Evolutionary conservation across 345 rosid genomes (phyloP).

Genomic region (Salix viminalis): DNA sequence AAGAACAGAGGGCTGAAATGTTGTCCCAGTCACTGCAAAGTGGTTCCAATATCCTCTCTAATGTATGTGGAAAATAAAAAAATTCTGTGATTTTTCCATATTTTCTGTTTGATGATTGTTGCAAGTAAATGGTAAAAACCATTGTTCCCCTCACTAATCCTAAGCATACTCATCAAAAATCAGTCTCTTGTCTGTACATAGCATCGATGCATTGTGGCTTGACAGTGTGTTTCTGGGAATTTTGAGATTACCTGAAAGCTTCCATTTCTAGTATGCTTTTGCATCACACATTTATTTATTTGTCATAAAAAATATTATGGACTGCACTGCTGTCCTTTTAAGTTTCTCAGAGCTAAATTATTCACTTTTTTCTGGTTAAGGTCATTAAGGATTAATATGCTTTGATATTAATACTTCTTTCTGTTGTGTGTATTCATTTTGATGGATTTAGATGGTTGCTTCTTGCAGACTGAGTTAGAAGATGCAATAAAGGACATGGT

Average conservation of each 20-base stretch:
- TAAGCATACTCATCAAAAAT: neutral
- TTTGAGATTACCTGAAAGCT: neutral
- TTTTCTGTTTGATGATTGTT: neutral
- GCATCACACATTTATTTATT: neutral
- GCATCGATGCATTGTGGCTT: neutral
- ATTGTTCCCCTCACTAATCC: neutral
- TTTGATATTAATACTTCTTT: neutral
- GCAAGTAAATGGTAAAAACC: neutral
- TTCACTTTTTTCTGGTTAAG: neutral
- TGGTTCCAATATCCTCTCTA: slow-evolving; percentile 54
- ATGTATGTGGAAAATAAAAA: slow-evolving; percentile 41
- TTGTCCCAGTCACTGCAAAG: slow-evolving; percentile 66
- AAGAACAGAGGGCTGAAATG: slow-evolving; percentile 77
- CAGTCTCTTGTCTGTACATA: neutral
- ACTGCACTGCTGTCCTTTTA: slow-evolving; percentile 4
- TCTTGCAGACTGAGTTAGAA: slow-evolving; percentile 57
- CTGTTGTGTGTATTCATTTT: slow-evolving; percentile 12
- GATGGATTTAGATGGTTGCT: slow-evolving; percentile 23
- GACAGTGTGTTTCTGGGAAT: neutral
- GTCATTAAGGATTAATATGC: neutral
- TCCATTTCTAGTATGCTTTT: neutral
- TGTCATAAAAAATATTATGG: neutral
- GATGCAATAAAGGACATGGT: slow-evolving; percentile 66
- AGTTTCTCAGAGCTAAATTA: neutral
- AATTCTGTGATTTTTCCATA: neutral